These are phyloP conservation scores for Hysterium pulicare DNA, from an alignment of 2,329 filamentous ascomycete genomes.

Conservation along the genomic window DNA sequence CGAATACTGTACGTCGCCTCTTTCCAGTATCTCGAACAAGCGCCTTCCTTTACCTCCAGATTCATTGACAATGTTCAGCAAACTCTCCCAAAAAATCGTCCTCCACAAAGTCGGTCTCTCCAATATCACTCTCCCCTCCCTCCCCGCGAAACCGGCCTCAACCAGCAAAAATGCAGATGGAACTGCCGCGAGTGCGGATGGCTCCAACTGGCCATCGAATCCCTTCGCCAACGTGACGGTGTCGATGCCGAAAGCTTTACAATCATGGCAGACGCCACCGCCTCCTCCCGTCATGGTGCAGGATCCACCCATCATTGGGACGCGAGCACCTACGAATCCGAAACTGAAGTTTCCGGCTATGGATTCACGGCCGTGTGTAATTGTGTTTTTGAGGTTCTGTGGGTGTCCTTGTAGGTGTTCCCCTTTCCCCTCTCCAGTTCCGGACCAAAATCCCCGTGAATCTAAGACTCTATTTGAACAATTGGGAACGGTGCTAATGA, in stretches of 20 bases:
- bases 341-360: slow-evolving; percentile 31
- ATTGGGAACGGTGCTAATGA: neutral
- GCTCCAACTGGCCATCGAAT: slow-evolving; percentile 22
- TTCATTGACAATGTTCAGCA: slow-evolving; percentile 56
- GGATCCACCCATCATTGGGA: slow-evolving; percentile 24
- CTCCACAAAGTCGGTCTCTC: slow-evolving; percentile 56
- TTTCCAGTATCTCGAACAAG: too few species aligned
- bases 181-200: slow-evolving; percentile 24
- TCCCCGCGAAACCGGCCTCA: too few species aligned
- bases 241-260: slow-evolving; percentile 26
- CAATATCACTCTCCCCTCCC: slow-evolving; percentile 45
- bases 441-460: neutral
- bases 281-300: slow-evolving; percentile 23
- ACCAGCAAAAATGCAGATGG: slow-evolving; percentile 34
- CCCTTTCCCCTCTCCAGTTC: neutral
- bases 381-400: slow-evolving; percentile 32
- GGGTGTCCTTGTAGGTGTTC: slow-evolving; percentile 33
- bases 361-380: slow-evolving; percentile 27
- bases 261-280: slow-evolving; percentile 32
- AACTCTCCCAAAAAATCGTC: slow-evolving; percentile 56
- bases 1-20: too few species aligned
- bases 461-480: neutral
- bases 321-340: slow-evolving; percentile 22
- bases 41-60: too few species aligned
- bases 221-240: slow-evolving; percentile 37